Evolutionary conservation across 2,329 filamentous ascomycete genomes (phyloP).

Genomic region (Basipetospora chlamydospora): DNA sequence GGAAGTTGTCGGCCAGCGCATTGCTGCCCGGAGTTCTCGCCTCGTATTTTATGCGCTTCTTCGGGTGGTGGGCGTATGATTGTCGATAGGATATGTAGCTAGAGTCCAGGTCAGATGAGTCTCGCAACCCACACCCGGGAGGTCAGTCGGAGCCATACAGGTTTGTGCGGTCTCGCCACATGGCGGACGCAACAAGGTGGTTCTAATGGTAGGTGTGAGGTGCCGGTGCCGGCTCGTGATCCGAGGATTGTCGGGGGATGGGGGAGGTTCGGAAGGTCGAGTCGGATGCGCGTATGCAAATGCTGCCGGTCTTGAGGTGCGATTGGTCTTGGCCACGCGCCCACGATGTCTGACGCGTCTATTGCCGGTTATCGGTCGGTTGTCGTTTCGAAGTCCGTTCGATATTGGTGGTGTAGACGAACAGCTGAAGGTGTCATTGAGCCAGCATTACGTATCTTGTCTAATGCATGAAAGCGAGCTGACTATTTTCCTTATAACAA

Average conservation of each 20-base stretch:
- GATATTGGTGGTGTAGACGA: background rate
- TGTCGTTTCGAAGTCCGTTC: background rate
- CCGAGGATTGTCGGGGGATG: too few species aligned
- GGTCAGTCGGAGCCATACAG: constrained; percentile 45
- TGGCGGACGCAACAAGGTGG: constrained; percentile 41
- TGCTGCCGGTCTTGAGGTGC: too few species aligned
- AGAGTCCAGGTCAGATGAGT: constrained; percentile 14
- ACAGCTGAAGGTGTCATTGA: background rate
- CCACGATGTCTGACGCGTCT: too few species aligned
- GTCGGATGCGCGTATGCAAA: too few species aligned
- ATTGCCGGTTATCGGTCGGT: too few species aligned
- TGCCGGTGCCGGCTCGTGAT: too few species aligned
- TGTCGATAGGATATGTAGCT: constrained; percentile 99
- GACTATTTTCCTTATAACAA: too few species aligned
- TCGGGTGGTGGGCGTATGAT: constrained; percentile 90
- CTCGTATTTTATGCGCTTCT: constrained; percentile 64
- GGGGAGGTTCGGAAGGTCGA: too few species aligned
- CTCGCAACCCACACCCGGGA: constrained; percentile 17
- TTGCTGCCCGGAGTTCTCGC: constrained; percentile 36
- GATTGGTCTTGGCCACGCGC: too few species aligned
- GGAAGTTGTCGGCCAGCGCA: constrained; percentile 45
- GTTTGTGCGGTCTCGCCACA: constrained; percentile 99
- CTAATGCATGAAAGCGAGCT: too few species aligned
- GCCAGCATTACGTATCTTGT: too few species aligned
- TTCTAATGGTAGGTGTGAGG: too few species aligned